Evolutionary conservation across 306 rosid genomes (phyloP), one percentile per base, ranked within the genome.

Genomic region (Dryas octopetala): DNA sequence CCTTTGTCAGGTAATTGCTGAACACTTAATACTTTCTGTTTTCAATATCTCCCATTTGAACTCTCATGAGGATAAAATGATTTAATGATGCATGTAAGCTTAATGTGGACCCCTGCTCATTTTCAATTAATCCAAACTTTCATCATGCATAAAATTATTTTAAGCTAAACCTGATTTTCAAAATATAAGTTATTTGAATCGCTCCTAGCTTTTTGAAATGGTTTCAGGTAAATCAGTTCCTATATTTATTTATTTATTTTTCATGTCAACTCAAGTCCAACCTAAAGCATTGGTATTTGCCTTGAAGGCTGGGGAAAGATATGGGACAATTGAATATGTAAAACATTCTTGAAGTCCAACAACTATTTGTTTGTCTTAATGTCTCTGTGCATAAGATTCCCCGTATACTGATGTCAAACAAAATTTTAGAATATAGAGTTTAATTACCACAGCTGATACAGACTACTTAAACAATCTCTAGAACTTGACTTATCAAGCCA

Each of bases 1-100:
- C 68, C 13, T 1, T 52, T 17, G 43, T 50, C 48, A 68, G 58
- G 65, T 32, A 65, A 74, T 46, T 67, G 57, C 72, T 59, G 12
- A 54, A 32, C 72, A 53, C 51, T 38, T 13, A 43, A n/a, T 28
- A 50, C n/a, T 40, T 40, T 70, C 11, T 48, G 54, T 65, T 47
- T 50, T 51, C n/a, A 60, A 6, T 17, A 8, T 23, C 45, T 46
- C 48, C 44, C 15, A 38, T 10, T 48, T n/a, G 11, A 48, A 67
- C 44, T 43, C n/a, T 23, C 58, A 67, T 48, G 13, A 23, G 1
- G 11, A 23, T 23, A 26, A 13, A 47, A 7, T 17, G 15, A 44
- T n/a, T 5, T 15, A 53, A 17, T 10, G 64, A 17, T 54, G 6
- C 64, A 41, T 41, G 9, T 38, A 11, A 70, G 40, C 44, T 40